A percentile compares a stretch with the other conserved stretches of the same genome.
Evolutionary conservation across 129 eudicot species (phyloP).

Genomic region (Arctium lappa): DNA sequence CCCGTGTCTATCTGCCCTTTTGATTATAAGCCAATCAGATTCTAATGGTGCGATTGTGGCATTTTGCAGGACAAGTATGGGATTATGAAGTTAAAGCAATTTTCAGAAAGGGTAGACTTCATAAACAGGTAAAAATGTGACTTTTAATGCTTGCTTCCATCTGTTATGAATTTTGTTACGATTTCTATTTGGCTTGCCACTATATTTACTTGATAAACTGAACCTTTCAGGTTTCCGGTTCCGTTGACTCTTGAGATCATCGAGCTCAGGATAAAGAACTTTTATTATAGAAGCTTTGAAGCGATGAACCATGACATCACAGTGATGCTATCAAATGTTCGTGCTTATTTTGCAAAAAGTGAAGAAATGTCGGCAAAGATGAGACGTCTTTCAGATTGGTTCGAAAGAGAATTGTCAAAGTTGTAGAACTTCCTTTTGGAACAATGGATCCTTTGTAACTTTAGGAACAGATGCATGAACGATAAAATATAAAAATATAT

Average conservation of each 20-base stretch:
- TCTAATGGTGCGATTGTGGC: background rate
- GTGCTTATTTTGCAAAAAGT: slow-evolving; percentile 34
- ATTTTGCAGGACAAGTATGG: slow-evolving; percentile 70
- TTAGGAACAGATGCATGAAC: slow-evolving; percentile 8
- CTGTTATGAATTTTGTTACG: no score
- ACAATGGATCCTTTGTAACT: background rate
- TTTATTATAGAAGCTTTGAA: slow-evolving; percentile 55
- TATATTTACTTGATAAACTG: background rate
- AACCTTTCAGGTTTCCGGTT: slow-evolving; percentile 73
- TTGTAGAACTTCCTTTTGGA: slow-evolving; percentile 10
- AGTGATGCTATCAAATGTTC: slow-evolving; percentile 59
- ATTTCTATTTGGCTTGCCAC: no score
- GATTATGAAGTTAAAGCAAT: slow-evolving; percentile 51
- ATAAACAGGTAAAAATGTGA: slow-evolving; percentile 55
- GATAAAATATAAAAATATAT: background rate
- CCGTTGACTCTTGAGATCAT: slow-evolving; percentile 74
- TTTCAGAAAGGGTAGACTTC: slow-evolving; percentile 50
- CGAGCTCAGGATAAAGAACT: slow-evolving; percentile 46
- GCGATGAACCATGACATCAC: slow-evolving; percentile 65
- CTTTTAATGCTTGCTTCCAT: background rate
- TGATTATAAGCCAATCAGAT: background rate
- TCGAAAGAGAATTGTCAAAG: slow-evolving; percentile 24
- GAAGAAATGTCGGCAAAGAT: slow-evolving; percentile 45
- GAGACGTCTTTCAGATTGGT: slow-evolving; percentile 41
- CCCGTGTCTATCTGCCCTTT: background rate